phyloP scores from a whole-genome alignment of 148 eudicot species.

The Nepenthes mirabilis region DNA sequence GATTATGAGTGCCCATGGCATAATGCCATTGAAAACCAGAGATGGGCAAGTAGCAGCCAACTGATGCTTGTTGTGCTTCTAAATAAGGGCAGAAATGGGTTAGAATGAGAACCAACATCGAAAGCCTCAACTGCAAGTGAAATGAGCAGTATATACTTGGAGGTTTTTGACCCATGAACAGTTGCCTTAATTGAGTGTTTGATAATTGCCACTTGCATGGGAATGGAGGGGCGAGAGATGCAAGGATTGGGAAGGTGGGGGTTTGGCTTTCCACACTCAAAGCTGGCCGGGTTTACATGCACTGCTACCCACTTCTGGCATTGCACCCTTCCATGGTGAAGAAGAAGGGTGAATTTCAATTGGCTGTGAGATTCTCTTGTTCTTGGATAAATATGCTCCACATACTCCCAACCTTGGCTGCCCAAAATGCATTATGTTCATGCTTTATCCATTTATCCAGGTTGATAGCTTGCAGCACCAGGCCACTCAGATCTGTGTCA shows the following conservation, averaged over 20 bases:
- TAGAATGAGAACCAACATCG: conserved; percentile 31
- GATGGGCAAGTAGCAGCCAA: conserved; percentile 20
- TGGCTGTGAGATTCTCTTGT: conserved; percentile 42
- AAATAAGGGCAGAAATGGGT: conserved; percentile 44
- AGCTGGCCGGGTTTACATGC: conserved; percentile 38
- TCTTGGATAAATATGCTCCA: conserved; percentile 25
- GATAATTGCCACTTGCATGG: conserved; percentile 23
- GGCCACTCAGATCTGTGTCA: conserved; percentile 23
- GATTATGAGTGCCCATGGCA: conserved; percentile 23
- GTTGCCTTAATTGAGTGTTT: conserved; percentile 30
- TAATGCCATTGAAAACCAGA: conserved; percentile 25
- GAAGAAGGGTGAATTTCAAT: conserved; percentile 34
- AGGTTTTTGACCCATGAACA: conserved; percentile 44
- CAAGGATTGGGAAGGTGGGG: conserved; percentile 39
- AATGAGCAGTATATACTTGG: conserved; percentile 52
- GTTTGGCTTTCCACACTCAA: conserved; percentile 37
- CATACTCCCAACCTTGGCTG: conserved; percentile 27
- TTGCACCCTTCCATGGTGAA: conserved; percentile 29
- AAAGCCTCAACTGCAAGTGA: conserved; percentile 19
- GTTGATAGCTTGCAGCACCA: conserved; percentile 24
- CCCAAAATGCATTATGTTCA: neutral
- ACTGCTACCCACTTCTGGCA: conserved; percentile 31
- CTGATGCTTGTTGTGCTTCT: conserved; percentile 40
- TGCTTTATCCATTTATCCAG: conserved; percentile 23
- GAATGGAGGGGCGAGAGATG: conserved; percentile 16